Evolutionary conservation across 2,329 filamentous ascomycete genomes (phyloP), one percentile per base, ranked within the genome.

Genomic region (Aspergillus sergii): DNA sequence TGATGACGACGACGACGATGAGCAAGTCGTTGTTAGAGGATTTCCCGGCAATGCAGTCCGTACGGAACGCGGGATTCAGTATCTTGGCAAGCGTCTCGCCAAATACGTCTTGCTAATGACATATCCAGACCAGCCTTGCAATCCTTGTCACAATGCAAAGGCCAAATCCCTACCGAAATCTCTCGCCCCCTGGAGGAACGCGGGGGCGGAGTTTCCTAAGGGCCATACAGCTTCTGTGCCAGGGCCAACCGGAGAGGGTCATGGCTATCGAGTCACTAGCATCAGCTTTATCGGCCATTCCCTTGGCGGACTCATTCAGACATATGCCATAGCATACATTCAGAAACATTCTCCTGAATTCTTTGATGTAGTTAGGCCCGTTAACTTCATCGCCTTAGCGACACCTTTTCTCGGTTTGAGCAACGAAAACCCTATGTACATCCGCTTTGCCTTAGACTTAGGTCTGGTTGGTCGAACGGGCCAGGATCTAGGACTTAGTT

Each of bases 281-380:
- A 97, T 98, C 76, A 97, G 94, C 73, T 97, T 98, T 74, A 87
- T 98, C 61, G 93, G 89, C 0, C 94, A 98, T 78, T 97, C 94
- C 0, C 86, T 98, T 0, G 94, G 94, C 32, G 94, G 94, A 0
- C 82, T 96, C 21, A 86, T 97, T 19, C 94, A 98, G 76, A 96
- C 91, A 0, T 98, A 98, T 75, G 94, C 94, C 2, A 89, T 98
- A 62, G 94, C 94, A 10, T 98, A 98, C 75, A 96, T 98, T 53
- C 91, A 97, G 71, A 97, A 97, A 75, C 93, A 98, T 76, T 96
- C 93, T 0, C 94, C 94, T 1, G 82, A 89, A 11, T 98, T 98
- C 76, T 98, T 98, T 71, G 86, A 94, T 57, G 81, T 88, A 6
- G 96, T 97, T 71, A 86, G 88, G 67, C 94, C 94, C 0, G 83